Conservation (phyloP, 805 yeast species). For the Kregervanrija delftensis region DNA sequence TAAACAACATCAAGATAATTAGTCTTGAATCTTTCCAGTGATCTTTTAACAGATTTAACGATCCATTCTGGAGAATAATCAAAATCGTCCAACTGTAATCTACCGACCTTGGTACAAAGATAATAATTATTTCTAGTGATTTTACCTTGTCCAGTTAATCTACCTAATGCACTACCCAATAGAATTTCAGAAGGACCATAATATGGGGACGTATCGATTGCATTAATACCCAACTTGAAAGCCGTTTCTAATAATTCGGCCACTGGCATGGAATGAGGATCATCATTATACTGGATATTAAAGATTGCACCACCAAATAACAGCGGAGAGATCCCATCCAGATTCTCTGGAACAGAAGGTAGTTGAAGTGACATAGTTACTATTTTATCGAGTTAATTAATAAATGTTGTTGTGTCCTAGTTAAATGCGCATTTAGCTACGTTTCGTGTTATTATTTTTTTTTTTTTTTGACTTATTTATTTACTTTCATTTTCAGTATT, state of each 20-base stretch:
- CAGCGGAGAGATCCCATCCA: conserved; percentile 43
- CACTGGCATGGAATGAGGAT: conserved; percentile 57
- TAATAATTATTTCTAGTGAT: conserved; percentile 56
- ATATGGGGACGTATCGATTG: conserved; percentile 89
- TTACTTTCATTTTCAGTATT: too few relatives aligned
- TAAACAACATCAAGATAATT: conserved; percentile 73
- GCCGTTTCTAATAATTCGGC: conserved; percentile 52
- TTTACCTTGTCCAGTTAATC: conserved; percentile 26
- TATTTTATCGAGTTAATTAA: too few relatives aligned
- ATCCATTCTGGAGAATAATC: conserved; percentile 65
- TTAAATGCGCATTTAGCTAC: too few relatives aligned
- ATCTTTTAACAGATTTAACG: conserved; percentile 55
- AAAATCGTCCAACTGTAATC: conserved; percentile 60
- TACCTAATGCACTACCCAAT: conserved; percentile 58
- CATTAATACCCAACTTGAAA: conserved; percentile 60
- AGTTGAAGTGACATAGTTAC: conserved; percentile 15
- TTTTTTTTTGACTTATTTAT: too few relatives aligned
- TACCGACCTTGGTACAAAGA: conserved; percentile 82
- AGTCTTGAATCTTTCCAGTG: conserved; percentile 60
- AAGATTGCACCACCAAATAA: conserved; percentile 86
- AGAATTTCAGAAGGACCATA: conserved; percentile 83
- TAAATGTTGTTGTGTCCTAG: too few relatives aligned
- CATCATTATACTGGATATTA: conserved; percentile 69
- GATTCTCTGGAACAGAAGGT: conserved; percentile 17
- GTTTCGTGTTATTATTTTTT: too few relatives aligned